These are phyloP conservation scores for Nicotiana paniculata DNA, from an alignment of 257 asterid genomes.

Conservation along the genomic window DNA sequence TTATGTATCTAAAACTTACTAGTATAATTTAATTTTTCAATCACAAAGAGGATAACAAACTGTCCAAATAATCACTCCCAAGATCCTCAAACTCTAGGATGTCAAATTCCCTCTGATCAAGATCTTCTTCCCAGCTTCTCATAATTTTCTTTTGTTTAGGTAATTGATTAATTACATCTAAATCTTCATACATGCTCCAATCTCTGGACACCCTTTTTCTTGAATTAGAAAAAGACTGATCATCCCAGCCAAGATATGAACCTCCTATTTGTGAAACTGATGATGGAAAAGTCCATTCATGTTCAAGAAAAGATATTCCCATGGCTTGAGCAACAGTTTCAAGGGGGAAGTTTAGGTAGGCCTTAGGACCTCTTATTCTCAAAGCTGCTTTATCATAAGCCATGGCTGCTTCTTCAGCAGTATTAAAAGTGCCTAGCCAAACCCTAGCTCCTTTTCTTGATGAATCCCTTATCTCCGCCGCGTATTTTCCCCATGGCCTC, in stretches of 20 bases:
- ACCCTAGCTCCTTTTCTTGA: slow-evolving; percentile 55
- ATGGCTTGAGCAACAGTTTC: slow-evolving; percentile 24
- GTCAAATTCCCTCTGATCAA: slow-evolving; percentile 11
- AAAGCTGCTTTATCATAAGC: slow-evolving; percentile 74
- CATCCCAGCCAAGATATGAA: background rate
- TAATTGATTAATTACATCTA: background rate
- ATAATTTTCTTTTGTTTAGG: slow-evolving; percentile 17
- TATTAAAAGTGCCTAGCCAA: slow-evolving; percentile 73
- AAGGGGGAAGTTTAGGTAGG: slow-evolving; percentile 55
- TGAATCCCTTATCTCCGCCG: slow-evolving; percentile 76
- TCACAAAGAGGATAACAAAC: slow-evolving; percentile 33
- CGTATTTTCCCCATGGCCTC: slow-evolving; percentile 82
- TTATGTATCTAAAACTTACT: background rate
- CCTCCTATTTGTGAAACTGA: background rate
- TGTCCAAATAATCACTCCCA: slow-evolving; percentile 54
- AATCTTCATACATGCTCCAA: slow-evolving; percentile 15
- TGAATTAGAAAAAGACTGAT: background rate
- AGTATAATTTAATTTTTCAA: background rate
- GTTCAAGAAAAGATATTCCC: slow-evolving; percentile 20
- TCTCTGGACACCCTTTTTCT: slow-evolving; percentile 23
- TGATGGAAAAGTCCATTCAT: slow-evolving; percentile 2
- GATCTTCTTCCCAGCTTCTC: slow-evolving; percentile 13
- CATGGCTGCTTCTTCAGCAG: slow-evolving; percentile 79
- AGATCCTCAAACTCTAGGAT: slow-evolving; percentile 50
- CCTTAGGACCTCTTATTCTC: slow-evolving; percentile 58